Conservation (phyloP, 78 protist species). For the Dictyostelium citrinum region DNA sequence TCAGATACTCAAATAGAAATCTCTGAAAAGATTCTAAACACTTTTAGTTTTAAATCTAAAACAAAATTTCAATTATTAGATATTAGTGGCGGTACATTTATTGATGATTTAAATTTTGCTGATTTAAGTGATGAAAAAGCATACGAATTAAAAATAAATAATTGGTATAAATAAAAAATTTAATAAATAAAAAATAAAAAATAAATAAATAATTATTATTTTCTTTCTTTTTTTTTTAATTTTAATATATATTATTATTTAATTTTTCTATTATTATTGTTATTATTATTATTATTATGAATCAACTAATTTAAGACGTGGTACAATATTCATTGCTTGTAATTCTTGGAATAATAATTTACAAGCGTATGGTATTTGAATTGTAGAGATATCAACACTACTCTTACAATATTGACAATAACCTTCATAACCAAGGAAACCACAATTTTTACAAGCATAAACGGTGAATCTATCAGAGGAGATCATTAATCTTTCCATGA, state of each 20-base stretch:
- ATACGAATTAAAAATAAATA: not conserved
- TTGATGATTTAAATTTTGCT: not conserved
- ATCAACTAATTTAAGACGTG: conserved; percentile 70
- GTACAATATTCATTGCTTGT: conserved; percentile 98
- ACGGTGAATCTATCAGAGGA: conserved; percentile 94
- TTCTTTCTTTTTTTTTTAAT: too few species aligned
- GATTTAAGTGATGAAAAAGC: not conserved
- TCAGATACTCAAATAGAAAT: not conserved
- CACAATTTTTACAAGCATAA: conserved; percentile 99
- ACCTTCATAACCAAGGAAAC: conserved; percentile 91
- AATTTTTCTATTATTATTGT: too few species aligned
- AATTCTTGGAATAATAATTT: conserved; percentile 99
- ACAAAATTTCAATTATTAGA: not conserved
- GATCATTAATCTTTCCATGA: conserved; percentile 97
- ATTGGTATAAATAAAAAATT: not conserved
- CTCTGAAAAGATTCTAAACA: not conserved
- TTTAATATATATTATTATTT: too few species aligned
- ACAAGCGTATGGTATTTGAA: conserved; percentile 98
- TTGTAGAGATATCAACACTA: conserved; percentile 89
- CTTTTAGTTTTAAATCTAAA: not conserved
- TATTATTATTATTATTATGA: not conserved
- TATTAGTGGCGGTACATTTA: not conserved
- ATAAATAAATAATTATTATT: not conserved
- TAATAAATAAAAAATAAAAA: not conserved
- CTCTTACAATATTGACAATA: conserved; percentile 94